Percentiles rank a stretch among this genome's conserved stretches.
Conservation (phyloP, 768 basidiomycete species). For the Rhizopogon roseolus region DNA sequence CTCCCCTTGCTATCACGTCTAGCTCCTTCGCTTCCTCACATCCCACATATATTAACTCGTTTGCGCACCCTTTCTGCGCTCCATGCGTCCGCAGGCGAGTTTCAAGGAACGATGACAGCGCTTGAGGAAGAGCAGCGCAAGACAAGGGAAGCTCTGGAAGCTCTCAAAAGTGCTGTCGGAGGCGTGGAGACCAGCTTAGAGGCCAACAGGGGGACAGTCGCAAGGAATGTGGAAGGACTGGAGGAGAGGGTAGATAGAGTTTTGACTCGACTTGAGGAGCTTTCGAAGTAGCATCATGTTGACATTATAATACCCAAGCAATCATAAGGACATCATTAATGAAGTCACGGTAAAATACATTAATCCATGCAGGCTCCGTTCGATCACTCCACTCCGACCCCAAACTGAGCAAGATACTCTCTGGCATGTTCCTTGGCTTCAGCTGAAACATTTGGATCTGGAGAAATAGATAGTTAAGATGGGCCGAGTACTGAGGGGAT, state of each 20-base stretch:
- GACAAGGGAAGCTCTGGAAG: slow-evolving; percentile 56
- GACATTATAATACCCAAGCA: neutral
- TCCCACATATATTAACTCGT: slow-evolving; percentile 87
- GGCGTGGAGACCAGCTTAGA: slow-evolving; percentile 73
- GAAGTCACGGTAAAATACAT: neutral
- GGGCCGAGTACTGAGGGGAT: neutral
- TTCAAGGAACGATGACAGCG: slow-evolving; percentile 58
- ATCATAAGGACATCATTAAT: slow-evolving; percentile 2
- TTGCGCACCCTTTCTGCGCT: slow-evolving; percentile 78
- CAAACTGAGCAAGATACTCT: slow-evolving; percentile 31
- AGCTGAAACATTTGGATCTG: slow-evolving; percentile 43
- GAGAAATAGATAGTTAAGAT: slow-evolving; percentile 1
- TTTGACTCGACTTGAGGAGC: slow-evolving; percentile 36
- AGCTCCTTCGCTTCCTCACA: slow-evolving; percentile 69
- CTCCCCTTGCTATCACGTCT: slow-evolving; percentile 68
- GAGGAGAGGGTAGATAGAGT: slow-evolving; percentile 53
- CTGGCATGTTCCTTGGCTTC: slow-evolving; percentile 46
- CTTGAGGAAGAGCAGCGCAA: slow-evolving; percentile 73
- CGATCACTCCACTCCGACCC: slow-evolving; percentile 10
- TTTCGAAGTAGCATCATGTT: slow-evolving; percentile 13
- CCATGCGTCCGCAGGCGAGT: slow-evolving; percentile 78
- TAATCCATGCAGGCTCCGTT: neutral
- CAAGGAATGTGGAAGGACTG: slow-evolving; percentile 68
- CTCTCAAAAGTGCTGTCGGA: slow-evolving; percentile 63
- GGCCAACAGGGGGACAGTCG: slow-evolving; percentile 66